phyloP scores from a whole-genome alignment of 78 protist genomes.

The slime mould (Dictyostelium discoideum) region dicty_2.7 NC_007088.5:4807501-4808000 shows the following conservation, averaged over 20 bases:
- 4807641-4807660: constrained; percentile 36
- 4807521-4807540: constrained; percentile 34
- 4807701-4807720: not conserved
- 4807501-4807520: constrained; percentile 64
- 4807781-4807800: not conserved
- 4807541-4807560: constrained; percentile 67
- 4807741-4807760: constrained; percentile 47
- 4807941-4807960: constrained; percentile 49
- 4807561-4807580: constrained; percentile 6
- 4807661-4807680: constrained; percentile 41
- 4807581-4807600: not conserved
- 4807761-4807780: not conserved
- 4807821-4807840: constrained; percentile 29
- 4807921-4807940: constrained; percentile 40
- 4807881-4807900: constrained; percentile 5
- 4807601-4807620: not conserved
- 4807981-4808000: constrained; percentile 65
- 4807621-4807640: constrained; percentile 12
- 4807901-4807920: constrained; percentile 35
- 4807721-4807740: not conserved
- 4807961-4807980: constrained; percentile 42
- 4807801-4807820: constrained; percentile 1
- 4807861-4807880: constrained; percentile 24
- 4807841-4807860: constrained; percentile 12
- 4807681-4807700: not conserved